Conservation (phyloP, 352 stramenopile species). For the Globisporangium iwayamae region DNA sequence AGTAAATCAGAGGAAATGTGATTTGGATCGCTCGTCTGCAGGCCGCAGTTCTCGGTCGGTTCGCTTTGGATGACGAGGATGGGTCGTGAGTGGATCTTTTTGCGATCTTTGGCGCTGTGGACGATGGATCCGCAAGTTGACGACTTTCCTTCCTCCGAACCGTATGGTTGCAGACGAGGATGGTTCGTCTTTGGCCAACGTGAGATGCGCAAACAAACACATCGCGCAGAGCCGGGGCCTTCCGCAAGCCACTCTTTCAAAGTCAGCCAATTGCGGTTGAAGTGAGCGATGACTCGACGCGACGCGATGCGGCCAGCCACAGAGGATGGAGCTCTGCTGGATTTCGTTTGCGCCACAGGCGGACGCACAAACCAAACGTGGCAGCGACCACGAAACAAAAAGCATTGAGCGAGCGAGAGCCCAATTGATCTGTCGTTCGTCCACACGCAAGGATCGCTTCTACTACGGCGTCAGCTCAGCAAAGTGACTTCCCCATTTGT, state of each 20-base stretch:
- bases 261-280: neutral
- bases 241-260: constrained; percentile 1
- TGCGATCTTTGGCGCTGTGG: constrained; percentile 3
- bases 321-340: neutral
- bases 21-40: constrained; percentile 14
- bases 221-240: neutral
- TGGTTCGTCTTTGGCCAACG: neutral
- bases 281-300: constrained; percentile 2
- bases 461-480: neutral
- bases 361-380: neutral
- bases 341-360: constrained; percentile 15
- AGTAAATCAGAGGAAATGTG: neutral
- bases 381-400: neutral
- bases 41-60: neutral
- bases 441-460: neutral
- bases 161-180: constrained; percentile 9
- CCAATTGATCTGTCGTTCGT: neutral
- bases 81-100: constrained; percentile 4
- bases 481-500: neutral
- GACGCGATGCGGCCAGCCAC: constrained; percentile 3
- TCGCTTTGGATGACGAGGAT: neutral
- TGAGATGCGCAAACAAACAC: constrained; percentile 4
- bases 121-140: constrained; percentile 2
- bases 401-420: neutral
- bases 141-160: constrained; percentile 4